phyloP scores from a whole-genome alignment of 2,329 filamentous ascomycete genomes.

The Pseudogymnoascus sp. region DNA sequence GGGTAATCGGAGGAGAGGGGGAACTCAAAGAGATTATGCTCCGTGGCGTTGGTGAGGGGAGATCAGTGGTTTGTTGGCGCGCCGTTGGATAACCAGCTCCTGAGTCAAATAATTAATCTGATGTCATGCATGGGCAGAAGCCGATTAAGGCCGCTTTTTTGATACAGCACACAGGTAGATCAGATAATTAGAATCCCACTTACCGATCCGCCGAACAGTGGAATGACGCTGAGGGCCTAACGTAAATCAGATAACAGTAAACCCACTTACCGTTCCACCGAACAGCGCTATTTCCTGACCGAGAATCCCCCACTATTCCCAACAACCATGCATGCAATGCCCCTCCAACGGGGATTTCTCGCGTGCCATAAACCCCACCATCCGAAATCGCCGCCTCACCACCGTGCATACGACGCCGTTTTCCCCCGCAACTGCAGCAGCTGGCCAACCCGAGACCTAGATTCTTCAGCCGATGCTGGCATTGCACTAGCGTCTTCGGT shows the following conservation, averaged over 20 bases:
- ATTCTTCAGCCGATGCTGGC: neutral
- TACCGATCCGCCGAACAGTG: neutral
- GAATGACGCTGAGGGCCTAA: no score
- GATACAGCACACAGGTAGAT: neutral
- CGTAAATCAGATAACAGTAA: neutral
- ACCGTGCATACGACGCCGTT: neutral
- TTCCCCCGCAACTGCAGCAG: neutral
- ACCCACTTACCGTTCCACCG: slow-evolving; percentile 2
- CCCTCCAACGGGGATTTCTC: neutral
- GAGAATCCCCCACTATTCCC: neutral
- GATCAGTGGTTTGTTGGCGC: neutral
- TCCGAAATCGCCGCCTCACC: neutral
- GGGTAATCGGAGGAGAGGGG: neutral
- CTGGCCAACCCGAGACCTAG: neutral
- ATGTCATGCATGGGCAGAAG: neutral
- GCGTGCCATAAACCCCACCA: neutral
- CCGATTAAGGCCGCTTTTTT: neutral
- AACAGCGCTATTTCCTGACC: neutral
- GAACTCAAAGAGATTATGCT: neutral
- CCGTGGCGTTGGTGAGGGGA: neutral
- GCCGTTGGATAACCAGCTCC: neutral
- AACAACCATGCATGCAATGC: neutral
- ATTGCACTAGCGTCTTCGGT: neutral
- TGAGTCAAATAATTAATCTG: neutral
- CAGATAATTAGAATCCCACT: neutral